Evolutionary conservation across 73 alveolate genomes (phyloP).

Genomic region (Urostyla sp.): DNA sequence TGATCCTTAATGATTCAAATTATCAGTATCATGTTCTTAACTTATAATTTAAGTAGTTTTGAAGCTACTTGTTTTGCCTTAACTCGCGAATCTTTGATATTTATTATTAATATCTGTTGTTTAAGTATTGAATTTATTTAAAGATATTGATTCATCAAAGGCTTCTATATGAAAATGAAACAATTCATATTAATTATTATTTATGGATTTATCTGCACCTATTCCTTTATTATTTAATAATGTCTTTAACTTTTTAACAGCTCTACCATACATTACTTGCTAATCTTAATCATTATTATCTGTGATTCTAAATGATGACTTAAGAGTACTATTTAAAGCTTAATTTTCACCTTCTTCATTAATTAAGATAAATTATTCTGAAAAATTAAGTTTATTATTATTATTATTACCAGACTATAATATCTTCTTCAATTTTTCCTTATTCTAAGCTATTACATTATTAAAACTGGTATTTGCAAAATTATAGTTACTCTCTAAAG

Average conservation of each 20-base stretch:
- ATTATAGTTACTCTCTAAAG: no score
- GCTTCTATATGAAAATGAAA: slow-evolving; percentile 54
- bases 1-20: not conserved
- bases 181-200: slow-evolving; percentile 3
- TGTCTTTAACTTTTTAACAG: slow-evolving; percentile 24
- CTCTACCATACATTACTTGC: slow-evolving; percentile 37
- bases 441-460: not conserved
- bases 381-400: not conserved
- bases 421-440: not conserved
- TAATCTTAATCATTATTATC: not conserved
- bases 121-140: slow-evolving; percentile 38
- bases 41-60: not conserved
- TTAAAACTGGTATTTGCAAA: not conserved
- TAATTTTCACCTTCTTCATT: not conserved
- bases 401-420: not conserved
- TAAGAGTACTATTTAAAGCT: not conserved
- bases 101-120: not conserved
- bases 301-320: not conserved
- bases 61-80: not conserved
- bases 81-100: not conserved
- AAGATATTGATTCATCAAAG: not conserved
- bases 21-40: not conserved
- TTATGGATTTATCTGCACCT: not conserved
- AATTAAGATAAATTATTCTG: not conserved
- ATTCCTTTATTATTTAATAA: slow-evolving; percentile 11